Base-by-base conservation (phyloP, 1,284 basidiomycete genomes). In the Xerocomus amazonicus region DNA sequence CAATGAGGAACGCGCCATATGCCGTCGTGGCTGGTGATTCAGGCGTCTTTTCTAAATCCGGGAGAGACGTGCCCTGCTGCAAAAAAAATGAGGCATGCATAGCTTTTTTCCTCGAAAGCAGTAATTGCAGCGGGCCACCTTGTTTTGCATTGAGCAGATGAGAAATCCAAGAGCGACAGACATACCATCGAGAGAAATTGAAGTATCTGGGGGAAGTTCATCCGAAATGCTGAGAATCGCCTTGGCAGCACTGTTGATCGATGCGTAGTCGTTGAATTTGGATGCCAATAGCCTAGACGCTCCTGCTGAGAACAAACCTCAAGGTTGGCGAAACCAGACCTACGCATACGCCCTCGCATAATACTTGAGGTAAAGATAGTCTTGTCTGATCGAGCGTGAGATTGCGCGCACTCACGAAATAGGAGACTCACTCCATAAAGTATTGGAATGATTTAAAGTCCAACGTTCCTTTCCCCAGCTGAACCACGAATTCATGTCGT, bases 1-100 rank as follows among this genome's bases (percentile, higher is more conserved):
- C 88, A 23, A 95, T 74, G 14, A 95, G 75, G 70, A 85, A 95
- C 12, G 85, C 84, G 4, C 90, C 88, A 65, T 95, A 94, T 2
- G 90, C 90, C 1, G 81, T 83, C 9, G 84, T 87, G 2, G 81
- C 78, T 0, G 80, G 60, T 0, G 81, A 78, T 61, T 93, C 90
- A 3, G 76, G 73, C 1, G 82, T 81, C 6, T 60, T 67, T 41
- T 81, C 74, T 10, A 93, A 73, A 36, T 87, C 80, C 2, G 75
- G 73, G 6, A 72, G 68, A 9, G 75, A 70, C 46, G 92, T 75
- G 17, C 83, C 87, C 67, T 87, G 92, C 28, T 76, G 61, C 2
- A 73, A 73, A 69, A 90, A 91, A 68, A 82, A 89, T 27, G 73
- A 56, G 41, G 77, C 79, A 65, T 93, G 92, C 61, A 83, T 88